phyloP scores from a whole-genome alignment of 208 protist genomes.

The Trypanosoma rangeli region DNA sequence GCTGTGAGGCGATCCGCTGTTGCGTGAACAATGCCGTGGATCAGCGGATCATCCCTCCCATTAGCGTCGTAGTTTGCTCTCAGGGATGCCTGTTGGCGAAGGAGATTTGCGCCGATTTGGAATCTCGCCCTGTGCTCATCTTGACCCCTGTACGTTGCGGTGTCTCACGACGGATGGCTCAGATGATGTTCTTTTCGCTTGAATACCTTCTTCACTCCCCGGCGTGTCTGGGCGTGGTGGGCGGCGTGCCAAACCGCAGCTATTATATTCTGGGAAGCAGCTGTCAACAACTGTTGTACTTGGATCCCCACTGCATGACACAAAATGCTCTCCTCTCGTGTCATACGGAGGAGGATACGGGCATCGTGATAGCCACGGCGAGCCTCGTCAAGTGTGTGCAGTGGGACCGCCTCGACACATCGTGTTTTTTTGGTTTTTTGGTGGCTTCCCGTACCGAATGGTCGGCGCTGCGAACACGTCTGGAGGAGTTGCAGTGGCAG shows the following conservation, averaged over 20 bases:
- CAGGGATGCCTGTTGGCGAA: slow-evolving; percentile 41
- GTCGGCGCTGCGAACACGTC: slow-evolving; percentile 29
- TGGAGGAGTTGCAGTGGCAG: slow-evolving; percentile 18
- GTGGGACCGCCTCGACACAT: slow-evolving; percentile 63
- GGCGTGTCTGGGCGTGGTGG: slow-evolving; percentile 65
- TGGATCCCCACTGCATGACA: slow-evolving; percentile 71
- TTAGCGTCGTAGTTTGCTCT: slow-evolving; percentile 43
- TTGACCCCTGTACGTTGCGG: slow-evolving; percentile 59
- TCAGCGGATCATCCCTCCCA: slow-evolving; percentile 28
- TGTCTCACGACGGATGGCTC: slow-evolving; percentile 35
- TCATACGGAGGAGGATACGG: slow-evolving; percentile 3
- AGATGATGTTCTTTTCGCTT: slow-evolving; percentile 57
- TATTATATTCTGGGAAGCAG: slow-evolving; percentile 78
- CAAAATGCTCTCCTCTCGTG: slow-evolving; percentile 41
- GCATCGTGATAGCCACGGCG: slow-evolving; percentile 35
- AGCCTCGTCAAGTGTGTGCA: slow-evolving; percentile 49
- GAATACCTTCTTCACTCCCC: slow-evolving; percentile 54
- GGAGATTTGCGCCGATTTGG: slow-evolving; percentile 35
- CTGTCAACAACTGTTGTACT: slow-evolving; percentile 58
- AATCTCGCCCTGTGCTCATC: slow-evolving; percentile 52
- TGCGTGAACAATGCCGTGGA: slow-evolving; percentile 47
- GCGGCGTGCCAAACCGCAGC: slow-evolving; percentile 57
- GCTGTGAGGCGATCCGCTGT: slow-evolving; percentile 60
- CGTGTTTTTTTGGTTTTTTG: slow-evolving; percentile 70
- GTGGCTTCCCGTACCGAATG: slow-evolving; percentile 39